Percentiles rank a stretch among this genome's conserved stretches.
Conservation (phyloP, 116 monocot species). For the Thalassia testudinum region DNA sequence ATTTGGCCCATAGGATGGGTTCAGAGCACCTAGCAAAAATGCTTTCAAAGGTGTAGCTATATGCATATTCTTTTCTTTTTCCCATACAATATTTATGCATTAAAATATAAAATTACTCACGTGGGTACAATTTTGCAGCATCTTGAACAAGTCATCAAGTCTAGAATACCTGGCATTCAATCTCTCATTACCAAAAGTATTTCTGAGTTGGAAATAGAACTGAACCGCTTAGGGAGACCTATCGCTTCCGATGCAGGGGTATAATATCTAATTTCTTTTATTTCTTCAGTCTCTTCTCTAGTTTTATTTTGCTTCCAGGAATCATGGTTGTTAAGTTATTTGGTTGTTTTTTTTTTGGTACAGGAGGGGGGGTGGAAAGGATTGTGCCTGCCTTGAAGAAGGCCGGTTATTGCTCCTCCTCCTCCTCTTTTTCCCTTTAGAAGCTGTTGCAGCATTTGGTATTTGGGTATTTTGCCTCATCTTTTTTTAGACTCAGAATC, state of each 20-base stretch:
- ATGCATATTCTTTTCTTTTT: neutral
- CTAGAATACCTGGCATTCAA: slow-evolving; percentile 75
- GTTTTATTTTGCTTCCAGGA: neutral
- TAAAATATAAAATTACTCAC: no score
- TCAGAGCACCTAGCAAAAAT: slow-evolving; percentile 92
- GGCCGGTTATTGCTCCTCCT: no score
- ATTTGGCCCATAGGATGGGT: slow-evolving; percentile 85
- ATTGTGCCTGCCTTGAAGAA: no score
- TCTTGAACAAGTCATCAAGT: slow-evolving; percentile 75
- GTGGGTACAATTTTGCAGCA: slow-evolving; percentile 64
- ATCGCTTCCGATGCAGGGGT: slow-evolving; percentile 80
- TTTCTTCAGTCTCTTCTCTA: neutral
- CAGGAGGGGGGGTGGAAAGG: neutral
- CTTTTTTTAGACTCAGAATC: no score
- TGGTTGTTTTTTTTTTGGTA: neutral
- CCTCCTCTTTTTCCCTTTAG: no score
- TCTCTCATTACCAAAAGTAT: slow-evolving; percentile 73
- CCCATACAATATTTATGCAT: no score
- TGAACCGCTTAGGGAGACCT: slow-evolving; percentile 66
- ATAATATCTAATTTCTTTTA: slow-evolving; percentile 8
- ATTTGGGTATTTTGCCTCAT: no score
- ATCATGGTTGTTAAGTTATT: neutral
- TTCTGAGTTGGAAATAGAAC: slow-evolving; percentile 63
- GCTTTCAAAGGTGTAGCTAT: slow-evolving; percentile 66
- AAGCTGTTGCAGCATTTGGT: no score